Base-by-base conservation (phyloP, 495 filamentous ascomycete species). In the Xylaria scruposa region DNA sequence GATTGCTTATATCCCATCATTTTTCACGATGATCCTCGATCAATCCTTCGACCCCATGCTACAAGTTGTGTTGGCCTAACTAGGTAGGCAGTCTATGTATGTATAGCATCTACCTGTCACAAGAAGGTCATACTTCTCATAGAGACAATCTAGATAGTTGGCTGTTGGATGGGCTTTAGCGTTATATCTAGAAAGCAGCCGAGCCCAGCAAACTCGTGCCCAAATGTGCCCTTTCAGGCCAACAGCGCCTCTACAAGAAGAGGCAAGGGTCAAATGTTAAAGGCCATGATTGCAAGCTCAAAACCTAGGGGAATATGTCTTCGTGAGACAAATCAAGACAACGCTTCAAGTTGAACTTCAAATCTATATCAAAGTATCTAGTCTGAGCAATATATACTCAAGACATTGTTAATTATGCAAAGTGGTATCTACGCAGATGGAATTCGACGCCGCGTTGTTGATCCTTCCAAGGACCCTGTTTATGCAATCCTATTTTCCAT, bases 371-470 rank as follows among this genome's bases (percentile, higher is more conserved):
- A 46, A 21, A 38, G 15, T 17, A 53, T 38, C 29, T 38, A n/a
- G 15, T 13, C 46, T 53, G 47, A 49, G 49, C 6, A 53, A 17
- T 2, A 19, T 17, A 26, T 21, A 31, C 44, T 44, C 6, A 53
- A 24, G 15, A 26, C 46, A 38, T 40, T 54, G 40, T 56, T 67
- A 56, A 56, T 24, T 67, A 56, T 42, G 49, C 36, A 67, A 36
- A 68, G 65, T 63, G 38, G 49, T 26, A 42, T 46, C 36, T 38
- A 33, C 19, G 8, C 9, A n/a, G n/a, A 46, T 17, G 38, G 21
- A 53, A 68, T 68, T 56, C 66, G 59, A 59, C 13, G 15, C 53
- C 38, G 24, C 15, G 38, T 21, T 8, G 38, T 21, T 44, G 24
- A 26, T 59, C 66, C 38, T 46, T 42, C 31, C 49, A 61, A 61